Base-by-base conservation (phyloP, 495 filamentous ascomycete genomes). In the Saxispiralis lemnorum region DNA sequence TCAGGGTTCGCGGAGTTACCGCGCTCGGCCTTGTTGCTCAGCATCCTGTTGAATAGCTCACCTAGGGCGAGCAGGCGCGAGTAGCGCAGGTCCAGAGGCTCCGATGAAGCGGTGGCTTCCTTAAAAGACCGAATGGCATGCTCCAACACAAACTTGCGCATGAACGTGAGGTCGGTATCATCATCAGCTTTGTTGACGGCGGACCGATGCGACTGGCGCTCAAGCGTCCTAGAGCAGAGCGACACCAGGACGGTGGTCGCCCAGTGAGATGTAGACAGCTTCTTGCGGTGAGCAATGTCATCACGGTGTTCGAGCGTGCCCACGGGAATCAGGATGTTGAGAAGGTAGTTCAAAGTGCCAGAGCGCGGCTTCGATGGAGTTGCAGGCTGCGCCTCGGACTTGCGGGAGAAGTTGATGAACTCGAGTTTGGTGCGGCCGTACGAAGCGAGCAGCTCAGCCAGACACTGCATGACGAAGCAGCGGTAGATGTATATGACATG, bases 341-440 rank as follows among this genome's bases (percentile, higher is more conserved):
- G 66, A 4, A 99, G 73, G 53, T 96, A 99, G 57, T 95, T 93
- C 43, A 96, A 67, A 32, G 95, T 79, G 40, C 79, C 83, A 12
- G 88, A 88, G 35, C 89, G 78, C 33, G 89, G 89, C 61, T 96
- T 99, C 9, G 86, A 83, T 31, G 89, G 89, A 6, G 86, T 94
- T 36, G 75, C 79, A 20, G 79, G 74, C 47, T 83, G 70, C 4
- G 85, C 81, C 45, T 83, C 81, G 15, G 81, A 78, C 53, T 83
- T 83, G 46, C 89, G 77, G 40, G 88, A 94, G 66, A 94, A 96
- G 56, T 95, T 95, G 60, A 99, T 94, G 57, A 99, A 99, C 54
- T 99, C 92, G 16, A 96, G 70, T 66, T 99, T 99, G 32, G 84
- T 79, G 20, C 86, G 79, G 47, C 84, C 93, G 64, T 94, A 96